Conservation (phyloP, 352 stramenopile genomes). For the Globisporangium viniferum region DNA sequence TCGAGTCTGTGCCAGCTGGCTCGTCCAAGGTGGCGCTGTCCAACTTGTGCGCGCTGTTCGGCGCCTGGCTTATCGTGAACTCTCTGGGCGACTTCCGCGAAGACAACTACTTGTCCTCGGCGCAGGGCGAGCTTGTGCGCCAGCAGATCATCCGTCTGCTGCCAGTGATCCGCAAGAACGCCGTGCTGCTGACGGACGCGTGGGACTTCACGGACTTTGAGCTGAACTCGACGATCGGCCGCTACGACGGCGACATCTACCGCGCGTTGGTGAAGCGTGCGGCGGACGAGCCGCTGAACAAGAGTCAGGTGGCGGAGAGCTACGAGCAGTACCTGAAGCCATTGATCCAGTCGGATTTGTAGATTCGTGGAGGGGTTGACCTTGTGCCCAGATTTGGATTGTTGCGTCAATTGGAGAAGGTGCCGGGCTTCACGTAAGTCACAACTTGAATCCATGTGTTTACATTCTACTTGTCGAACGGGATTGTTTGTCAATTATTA, state of each 20-base stretch:
- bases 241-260: constrained; percentile 73
- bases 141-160: constrained; percentile 26
- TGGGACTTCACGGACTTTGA: constrained; percentile 58
- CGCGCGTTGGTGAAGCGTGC: constrained; percentile 47
- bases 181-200: constrained; percentile 33
- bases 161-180: constrained; percentile 33
- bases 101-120: constrained; percentile 35
- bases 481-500: too few relatives aligned
- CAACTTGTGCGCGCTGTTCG: constrained; percentile 28
- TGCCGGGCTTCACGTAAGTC: too few relatives aligned
- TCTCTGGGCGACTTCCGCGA: constrained; percentile 43
- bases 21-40: too few relatives aligned
- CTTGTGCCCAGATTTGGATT: too few relatives aligned
- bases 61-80: constrained; percentile 25
- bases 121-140: constrained; percentile 25
- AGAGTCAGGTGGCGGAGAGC: constrained; percentile 43
- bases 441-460: too few relatives aligned
- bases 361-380: too few relatives aligned
- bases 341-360: constrained; percentile 25
- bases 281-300: constrained; percentile 57
- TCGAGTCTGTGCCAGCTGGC: too few relatives aligned
- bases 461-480: too few relatives aligned
- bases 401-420: too few relatives aligned
- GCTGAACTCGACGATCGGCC: constrained; percentile 64
- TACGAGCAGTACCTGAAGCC: constrained; percentile 57